Conservation (phyloP, 2,329 filamentous ascomycete genomes). For the Ilyonectria robusta region DNA sequence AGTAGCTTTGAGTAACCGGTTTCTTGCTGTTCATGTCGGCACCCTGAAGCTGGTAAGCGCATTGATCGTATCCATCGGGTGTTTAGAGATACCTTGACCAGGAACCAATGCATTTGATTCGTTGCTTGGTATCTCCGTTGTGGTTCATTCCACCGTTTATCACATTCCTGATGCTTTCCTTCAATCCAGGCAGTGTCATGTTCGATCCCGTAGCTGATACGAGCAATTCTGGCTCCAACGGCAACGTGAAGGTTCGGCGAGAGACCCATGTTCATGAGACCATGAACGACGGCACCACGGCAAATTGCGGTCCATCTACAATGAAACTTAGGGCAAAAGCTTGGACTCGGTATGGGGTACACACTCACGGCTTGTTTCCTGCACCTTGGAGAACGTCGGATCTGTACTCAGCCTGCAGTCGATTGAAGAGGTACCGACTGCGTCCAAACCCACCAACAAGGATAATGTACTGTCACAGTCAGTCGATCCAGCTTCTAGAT, state of each 20-base stretch:
- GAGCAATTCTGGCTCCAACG: conserved; percentile 44
- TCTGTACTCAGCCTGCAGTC: conserved; percentile 20
- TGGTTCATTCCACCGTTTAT: too few relatives aligned
- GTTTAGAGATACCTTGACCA: conserved; percentile 34
- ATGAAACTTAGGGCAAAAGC: too few relatives aligned
- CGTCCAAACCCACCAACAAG: conserved; percentile 58
- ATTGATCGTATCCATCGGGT: accelerated
- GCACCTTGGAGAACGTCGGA: conserved; percentile 50
- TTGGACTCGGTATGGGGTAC: too few relatives aligned
- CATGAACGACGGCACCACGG: conserved; percentile 51
- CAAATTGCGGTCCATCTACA: conserved; percentile 56
- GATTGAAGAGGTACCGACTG: conserved; percentile 46
- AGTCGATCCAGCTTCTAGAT: background rate
- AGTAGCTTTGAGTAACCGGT: background rate
- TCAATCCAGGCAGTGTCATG: background rate
- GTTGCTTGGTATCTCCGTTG: too few relatives aligned
- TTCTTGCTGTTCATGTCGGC: conserved; percentile 18
- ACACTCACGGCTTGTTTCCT: conserved; percentile 53
- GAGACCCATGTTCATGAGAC: conserved; percentile 24
- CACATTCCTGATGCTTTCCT: background rate
- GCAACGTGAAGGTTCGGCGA: conserved; percentile 1
- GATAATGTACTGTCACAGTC: conserved; percentile 51
- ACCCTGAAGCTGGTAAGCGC: too few relatives aligned
- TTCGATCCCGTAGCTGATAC: conserved; percentile 47
- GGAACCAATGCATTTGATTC: conserved; percentile 51